Conservation (phyloP, 371 early-diverging fungal species). For the Mortierella sp. region DNA sequence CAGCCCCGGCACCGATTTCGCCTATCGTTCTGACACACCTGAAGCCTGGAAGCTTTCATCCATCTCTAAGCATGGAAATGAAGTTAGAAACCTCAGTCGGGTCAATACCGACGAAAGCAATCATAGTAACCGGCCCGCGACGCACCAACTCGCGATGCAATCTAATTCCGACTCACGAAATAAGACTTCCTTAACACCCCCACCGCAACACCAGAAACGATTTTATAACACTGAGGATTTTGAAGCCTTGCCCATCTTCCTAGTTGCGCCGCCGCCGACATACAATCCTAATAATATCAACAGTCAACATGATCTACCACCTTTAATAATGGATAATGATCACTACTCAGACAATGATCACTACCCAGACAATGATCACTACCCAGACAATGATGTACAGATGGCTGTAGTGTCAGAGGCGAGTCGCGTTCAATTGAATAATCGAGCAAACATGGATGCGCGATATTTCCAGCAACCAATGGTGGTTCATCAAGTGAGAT, state of each 20-base stretch:
- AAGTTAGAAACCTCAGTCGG: not conserved
- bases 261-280: conserved; percentile 8
- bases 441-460: not conserved
- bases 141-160: not conserved
- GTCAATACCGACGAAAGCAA: not conserved
- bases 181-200: not conserved
- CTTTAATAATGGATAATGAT: not conserved
- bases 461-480: not conserved
- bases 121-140: not conserved
- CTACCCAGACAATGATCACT: not conserved
- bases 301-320: not conserved
- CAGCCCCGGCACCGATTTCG: not conserved
- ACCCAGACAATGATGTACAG: conserved; percentile 1
- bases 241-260: conserved; percentile 9
- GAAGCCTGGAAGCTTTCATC: not conserved
- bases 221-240: conserved; percentile 27
- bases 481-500: not conserved
- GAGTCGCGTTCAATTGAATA: conserved; percentile 20
- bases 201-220: not conserved
- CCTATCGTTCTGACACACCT: not conserved
- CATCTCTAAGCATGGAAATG: too few relatives aligned
- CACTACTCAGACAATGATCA: not conserved
- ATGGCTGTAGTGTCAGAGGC: conserved; percentile 17
- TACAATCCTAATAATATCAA: not conserved
- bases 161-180: not conserved